These are phyloP conservation scores for Gymnopilus junonius DNA, from an alignment of 768 basidiomycete genomes.

Conservation along the genomic window DNA sequence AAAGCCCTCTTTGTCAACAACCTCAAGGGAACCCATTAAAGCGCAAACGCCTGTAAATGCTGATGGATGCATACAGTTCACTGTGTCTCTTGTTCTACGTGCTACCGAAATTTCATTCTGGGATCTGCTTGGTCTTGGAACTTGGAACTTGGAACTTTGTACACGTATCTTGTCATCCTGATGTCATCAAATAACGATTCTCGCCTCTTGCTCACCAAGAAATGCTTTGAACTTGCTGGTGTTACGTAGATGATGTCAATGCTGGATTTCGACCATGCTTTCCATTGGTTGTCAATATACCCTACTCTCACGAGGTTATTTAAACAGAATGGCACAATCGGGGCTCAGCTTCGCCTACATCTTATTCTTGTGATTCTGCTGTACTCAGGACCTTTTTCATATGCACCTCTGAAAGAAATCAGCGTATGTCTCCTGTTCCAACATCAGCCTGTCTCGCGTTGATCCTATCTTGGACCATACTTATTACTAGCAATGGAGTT, in stretches of 20 bases:
- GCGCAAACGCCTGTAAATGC: conserved; percentile 47
- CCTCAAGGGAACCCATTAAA: conserved; percentile 45
- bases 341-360: too few species aligned
- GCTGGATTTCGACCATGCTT: not conserved
- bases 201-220: not conserved
- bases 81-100: not conserved
- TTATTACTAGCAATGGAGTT: not conserved
- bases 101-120: not conserved
- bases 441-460: not conserved
- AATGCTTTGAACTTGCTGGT: not conserved
- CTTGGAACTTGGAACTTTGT: not conserved
- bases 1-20: conserved; percentile 56
- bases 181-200: not conserved
- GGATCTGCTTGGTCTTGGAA: not conserved
- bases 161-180: not conserved
- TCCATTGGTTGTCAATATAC: not conserved
- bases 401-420: not conserved
- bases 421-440: not conserved
- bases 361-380: not conserved
- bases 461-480: not conserved
- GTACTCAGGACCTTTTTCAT: not conserved
- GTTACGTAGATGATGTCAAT: not conserved
- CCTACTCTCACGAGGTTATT: not conserved
- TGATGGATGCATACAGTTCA: not conserved
- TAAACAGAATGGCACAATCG: not conserved